Conservation (phyloP, 2,329 filamentous ascomycete species). For the Sclerotinia nivalis region DNA sequence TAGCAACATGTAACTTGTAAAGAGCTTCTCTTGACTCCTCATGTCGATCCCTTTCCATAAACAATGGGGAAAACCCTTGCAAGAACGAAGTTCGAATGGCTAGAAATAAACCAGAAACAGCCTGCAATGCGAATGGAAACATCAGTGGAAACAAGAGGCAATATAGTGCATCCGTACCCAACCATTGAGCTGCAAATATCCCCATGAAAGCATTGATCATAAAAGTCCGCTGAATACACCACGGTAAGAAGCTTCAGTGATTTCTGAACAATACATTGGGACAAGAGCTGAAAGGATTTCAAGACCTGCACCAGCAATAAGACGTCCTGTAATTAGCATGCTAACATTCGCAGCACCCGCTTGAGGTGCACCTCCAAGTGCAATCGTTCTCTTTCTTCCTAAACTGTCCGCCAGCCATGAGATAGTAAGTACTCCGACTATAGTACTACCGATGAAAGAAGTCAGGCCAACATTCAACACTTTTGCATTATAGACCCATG, state of each 20-base stretch:
- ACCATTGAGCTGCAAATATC: slow-evolving; percentile 72
- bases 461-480: no score
- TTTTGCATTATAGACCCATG: no score
- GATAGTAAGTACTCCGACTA: slow-evolving; percentile 60
- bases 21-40: slow-evolving; percentile 57
- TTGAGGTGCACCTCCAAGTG: slow-evolving; percentile 33
- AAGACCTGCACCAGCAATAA: slow-evolving; percentile 74
- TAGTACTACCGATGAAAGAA: slow-evolving; percentile 75
- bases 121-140: slow-evolving; percentile 78
- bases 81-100: slow-evolving; percentile 30
- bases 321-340: slow-evolving; percentile 64
- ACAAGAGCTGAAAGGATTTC: slow-evolving; percentile 79
- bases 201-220: slow-evolving; percentile 80
- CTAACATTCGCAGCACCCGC: slow-evolving; percentile 52
- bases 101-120: slow-evolving; percentile 59
- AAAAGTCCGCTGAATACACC: slow-evolving; percentile 73
- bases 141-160: slow-evolving; percentile 71
- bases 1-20: slow-evolving; percentile 55
- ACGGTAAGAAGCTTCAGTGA: slow-evolving; percentile 62
- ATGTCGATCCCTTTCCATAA: slow-evolving; percentile 58
- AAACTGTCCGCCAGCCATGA: slow-evolving; percentile 44
- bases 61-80: slow-evolving; percentile 46
- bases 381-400: slow-evolving; percentile 40
- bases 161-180: slow-evolving; percentile 65
- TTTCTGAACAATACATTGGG: slow-evolving; percentile 75